A percentile compares a stretch with the other conserved stretches of the same genome.
These are phyloP conservation scores for Penicillium sp. DNA, from an alignment of 2,329 filamentous ascomycete species.

Conservation along the genomic window DNA sequence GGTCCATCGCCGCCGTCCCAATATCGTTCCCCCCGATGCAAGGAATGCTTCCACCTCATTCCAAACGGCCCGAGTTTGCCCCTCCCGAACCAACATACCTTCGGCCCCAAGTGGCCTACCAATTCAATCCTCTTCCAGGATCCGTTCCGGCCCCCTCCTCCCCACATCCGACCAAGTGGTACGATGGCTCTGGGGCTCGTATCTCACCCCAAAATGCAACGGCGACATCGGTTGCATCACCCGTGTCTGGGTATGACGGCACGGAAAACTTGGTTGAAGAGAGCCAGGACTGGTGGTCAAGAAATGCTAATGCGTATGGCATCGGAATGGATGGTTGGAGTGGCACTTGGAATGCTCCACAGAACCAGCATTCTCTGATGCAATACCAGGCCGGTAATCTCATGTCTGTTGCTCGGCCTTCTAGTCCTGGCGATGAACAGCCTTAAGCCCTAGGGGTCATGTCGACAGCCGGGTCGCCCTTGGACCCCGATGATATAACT, in stretches of 20 bases:
- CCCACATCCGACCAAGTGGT: slow-evolving; percentile 33
- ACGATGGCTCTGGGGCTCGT: slow-evolving; percentile 12
- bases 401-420: not conserved
- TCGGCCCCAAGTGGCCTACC: slow-evolving; percentile 23
- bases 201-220: slow-evolving; percentile 17
- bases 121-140: slow-evolving; percentile 10
- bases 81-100: slow-evolving; percentile 36
- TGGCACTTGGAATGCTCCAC: slow-evolving; percentile 28
- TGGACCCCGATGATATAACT: not conserved
- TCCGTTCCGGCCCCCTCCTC: slow-evolving; percentile 14
- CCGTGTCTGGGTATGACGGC: slow-evolving; percentile 56
- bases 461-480: not conserved
- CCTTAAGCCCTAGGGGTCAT: not conserved
- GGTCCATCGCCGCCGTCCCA: slow-evolving; percentile 8
- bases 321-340: slow-evolving; percentile 63
- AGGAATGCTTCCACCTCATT: slow-evolving; percentile 17
- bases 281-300: slow-evolving; percentile 63
- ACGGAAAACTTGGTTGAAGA: slow-evolving; percentile 61
- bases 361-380: slow-evolving; percentile 8
- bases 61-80: slow-evolving; percentile 20
- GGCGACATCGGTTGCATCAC: slow-evolving; percentile 30
- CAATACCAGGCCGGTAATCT: slow-evolving; percentile 10
- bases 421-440: not conserved
- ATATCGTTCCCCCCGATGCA: slow-evolving; percentile 21
- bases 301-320: slow-evolving; percentile 60